Evolutionary conservation across 1,139 yeast genomes (phyloP).

Genomic region (Spencermartinsiella ligniputridi): DNA sequence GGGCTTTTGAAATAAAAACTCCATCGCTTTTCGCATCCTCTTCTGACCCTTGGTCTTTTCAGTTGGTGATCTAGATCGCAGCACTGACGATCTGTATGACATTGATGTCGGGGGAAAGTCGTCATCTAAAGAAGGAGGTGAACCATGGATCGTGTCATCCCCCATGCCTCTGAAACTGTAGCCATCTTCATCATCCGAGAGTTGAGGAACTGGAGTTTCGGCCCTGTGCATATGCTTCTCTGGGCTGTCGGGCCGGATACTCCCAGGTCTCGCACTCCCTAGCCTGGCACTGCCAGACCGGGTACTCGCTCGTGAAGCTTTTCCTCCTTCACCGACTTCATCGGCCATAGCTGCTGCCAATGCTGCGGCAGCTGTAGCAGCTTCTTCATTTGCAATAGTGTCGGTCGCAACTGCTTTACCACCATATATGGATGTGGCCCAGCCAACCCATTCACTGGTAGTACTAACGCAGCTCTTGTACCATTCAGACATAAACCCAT

Average conservation of each 20-base stretch:
- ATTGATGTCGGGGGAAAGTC: not conserved
- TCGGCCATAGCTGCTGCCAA: not conserved
- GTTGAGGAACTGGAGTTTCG: not conserved
- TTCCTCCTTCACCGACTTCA: not conserved
- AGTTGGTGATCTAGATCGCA: slow-evolving; percentile 8
- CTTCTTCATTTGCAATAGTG: no score
- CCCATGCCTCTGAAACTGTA: not conserved
- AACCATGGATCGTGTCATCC: not conserved
- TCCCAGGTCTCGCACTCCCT: no score
- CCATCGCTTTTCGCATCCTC: slow-evolving; percentile 20
- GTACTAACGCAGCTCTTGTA: not conserved
- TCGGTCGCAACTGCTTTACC: no score
- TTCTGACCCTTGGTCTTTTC: slow-evolving; percentile 11
- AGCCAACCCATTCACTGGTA: not conserved
- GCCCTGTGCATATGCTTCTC: not conserved
- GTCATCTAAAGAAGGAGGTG: not conserved
- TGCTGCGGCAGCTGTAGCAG: not conserved
- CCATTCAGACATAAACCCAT: not conserved
- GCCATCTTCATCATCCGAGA: not conserved
- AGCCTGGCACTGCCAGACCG: not conserved
- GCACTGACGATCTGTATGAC: not conserved
- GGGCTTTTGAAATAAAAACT: slow-evolving; percentile 17
- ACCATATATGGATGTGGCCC: not conserved
- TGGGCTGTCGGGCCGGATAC: no score
- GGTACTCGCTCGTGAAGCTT: not conserved